A percentile compares a stretch with the other conserved stretches of the same genome.
These are phyloP conservation scores for Conticribra weissflogii DNA, from an alignment of 108 stramenopile species.

Conservation along the genomic window DNA sequence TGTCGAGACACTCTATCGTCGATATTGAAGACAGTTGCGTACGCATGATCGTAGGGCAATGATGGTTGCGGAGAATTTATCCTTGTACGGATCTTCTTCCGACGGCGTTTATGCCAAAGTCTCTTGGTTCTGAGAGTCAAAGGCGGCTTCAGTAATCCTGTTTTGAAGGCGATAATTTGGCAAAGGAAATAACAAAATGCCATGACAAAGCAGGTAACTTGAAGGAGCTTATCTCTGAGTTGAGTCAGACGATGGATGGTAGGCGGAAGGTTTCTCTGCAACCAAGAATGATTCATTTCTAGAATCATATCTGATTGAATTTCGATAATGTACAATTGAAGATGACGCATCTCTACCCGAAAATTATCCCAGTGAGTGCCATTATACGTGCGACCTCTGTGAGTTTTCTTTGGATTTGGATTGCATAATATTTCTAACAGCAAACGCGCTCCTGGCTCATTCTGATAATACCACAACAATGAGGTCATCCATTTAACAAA, in stretches of 20 bases:
- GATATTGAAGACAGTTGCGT: conserved; percentile 6
- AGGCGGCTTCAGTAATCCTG: neutral
- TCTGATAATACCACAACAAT: neutral
- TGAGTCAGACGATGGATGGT: neutral
- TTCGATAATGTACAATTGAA: too few relatives aligned
- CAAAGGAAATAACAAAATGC: neutral
- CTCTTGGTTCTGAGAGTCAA: neutral
- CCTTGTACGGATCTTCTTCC: neutral
- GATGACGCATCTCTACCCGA: too few relatives aligned
- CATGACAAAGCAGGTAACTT: neutral
- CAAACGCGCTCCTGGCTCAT: neutral
- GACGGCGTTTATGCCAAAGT: neutral
- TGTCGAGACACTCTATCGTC: neutral
- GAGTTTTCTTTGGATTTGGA: neutral
- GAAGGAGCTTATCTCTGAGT: neutral
- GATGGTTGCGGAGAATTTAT: neutral
- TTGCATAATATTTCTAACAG: neutral
- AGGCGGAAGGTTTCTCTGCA: too few relatives aligned
- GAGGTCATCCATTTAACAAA: neutral
- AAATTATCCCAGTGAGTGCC: neutral
- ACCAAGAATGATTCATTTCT: too few relatives aligned
- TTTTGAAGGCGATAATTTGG: neutral
- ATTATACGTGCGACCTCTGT: neutral
- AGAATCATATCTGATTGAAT: too few relatives aligned
- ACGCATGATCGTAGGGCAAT: too few relatives aligned